Evolutionary conservation across 2,329 filamentous ascomycete genomes (phyloP).

Genomic region (Arthrobotrys sphaeroides): DNA sequence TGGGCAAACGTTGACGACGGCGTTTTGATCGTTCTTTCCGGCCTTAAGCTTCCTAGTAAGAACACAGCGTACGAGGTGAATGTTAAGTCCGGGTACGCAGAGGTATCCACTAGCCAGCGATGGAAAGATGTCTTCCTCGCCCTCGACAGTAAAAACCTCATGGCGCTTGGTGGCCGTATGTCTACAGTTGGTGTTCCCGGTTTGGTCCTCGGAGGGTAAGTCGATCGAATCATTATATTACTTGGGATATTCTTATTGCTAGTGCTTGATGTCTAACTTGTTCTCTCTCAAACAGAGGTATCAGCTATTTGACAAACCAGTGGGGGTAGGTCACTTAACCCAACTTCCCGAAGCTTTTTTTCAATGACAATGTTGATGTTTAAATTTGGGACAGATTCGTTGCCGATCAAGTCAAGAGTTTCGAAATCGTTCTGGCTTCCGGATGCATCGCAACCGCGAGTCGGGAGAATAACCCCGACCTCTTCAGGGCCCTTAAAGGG

Average conservation of each 20-base stretch:
- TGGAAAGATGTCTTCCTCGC: slow-evolving; percentile 22
- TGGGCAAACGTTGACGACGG: slow-evolving; percentile 45
- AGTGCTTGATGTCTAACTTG: not conserved
- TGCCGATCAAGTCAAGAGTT: slow-evolving; percentile 64
- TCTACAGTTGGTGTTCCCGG: slow-evolving; percentile 39
- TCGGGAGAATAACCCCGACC: slow-evolving; percentile 62
- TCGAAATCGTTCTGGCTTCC: slow-evolving; percentile 65
- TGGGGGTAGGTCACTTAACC: slow-evolving; percentile 18
- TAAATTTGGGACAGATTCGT: slow-evolving; percentile 37
- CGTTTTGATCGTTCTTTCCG: slow-evolving; percentile 27
- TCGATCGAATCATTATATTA: not conserved
- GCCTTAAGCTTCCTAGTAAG: no score
- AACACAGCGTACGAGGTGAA: no score
- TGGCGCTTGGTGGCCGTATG: slow-evolving; percentile 45
- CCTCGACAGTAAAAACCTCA: slow-evolving; percentile 11
- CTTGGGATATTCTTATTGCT: not conserved
- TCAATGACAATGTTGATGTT: no score
- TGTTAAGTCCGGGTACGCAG: not conserved
- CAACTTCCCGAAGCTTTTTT: not conserved
- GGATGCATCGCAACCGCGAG: slow-evolving; percentile 64
- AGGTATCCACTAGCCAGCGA: slow-evolving; percentile 21
- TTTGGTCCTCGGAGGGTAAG: slow-evolving; percentile 36
- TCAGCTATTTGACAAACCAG: slow-evolving; percentile 46
- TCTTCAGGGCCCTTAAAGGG: slow-evolving; percentile 61
- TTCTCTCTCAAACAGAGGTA: slow-evolving; percentile 13